Conservation (phyloP, 306 rosid species). For the Ormosia semicastrata region DNA sequence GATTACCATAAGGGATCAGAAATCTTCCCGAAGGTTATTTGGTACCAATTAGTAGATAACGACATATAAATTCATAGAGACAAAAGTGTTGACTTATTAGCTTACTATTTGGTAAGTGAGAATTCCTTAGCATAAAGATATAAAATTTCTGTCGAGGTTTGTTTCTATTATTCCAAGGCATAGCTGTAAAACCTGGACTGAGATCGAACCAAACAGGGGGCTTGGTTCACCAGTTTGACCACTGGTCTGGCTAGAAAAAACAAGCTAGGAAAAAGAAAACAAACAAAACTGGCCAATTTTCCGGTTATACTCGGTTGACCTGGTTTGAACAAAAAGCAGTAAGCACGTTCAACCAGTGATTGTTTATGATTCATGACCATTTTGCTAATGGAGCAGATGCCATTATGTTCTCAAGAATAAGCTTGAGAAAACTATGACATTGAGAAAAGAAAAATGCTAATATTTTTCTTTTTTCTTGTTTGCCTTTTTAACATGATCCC, state of each 20-base stretch:
- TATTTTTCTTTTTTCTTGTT: neutral
- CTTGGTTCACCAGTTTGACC: neutral
- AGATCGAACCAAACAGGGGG: neutral
- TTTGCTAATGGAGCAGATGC: neutral
- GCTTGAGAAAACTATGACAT: neutral
- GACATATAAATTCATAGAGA: neutral
- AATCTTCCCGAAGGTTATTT: neutral
- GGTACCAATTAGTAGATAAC: neutral
- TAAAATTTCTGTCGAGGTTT: neutral
- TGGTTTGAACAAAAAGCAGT: neutral
- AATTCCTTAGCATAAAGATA: neutral
- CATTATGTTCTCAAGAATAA: neutral
- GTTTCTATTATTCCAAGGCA: neutral
- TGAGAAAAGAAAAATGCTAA: neutral
- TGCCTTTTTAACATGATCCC: neutral
- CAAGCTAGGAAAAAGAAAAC: neutral
- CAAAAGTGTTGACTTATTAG: neutral
- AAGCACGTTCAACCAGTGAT: neutral
- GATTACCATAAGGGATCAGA: neutral
- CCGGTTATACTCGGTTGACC: neutral
- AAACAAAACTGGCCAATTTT: neutral
- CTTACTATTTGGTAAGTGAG: neutral
- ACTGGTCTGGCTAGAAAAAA: neutral
- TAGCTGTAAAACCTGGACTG: neutral
- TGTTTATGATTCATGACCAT: neutral